Base-by-base conservation (phyloP, 1,139 yeast species). In the Petasospora fabianii region DNA sequence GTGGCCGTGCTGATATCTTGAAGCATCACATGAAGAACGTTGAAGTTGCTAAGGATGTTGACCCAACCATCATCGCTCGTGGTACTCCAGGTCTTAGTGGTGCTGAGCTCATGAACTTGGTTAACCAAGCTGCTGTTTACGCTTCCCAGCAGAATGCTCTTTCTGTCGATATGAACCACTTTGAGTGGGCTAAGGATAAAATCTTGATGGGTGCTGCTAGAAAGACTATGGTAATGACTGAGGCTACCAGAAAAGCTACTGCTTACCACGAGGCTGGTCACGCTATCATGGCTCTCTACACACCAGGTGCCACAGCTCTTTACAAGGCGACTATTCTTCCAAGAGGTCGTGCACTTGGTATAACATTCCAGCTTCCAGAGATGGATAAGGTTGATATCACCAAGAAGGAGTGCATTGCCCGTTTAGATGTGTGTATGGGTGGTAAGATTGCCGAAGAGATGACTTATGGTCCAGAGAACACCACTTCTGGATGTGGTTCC, bases 191-290 rank as follows among this genome's bases (percentile, higher is more conserved):
- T 34, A 94, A 94, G 63, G 99, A 92, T 62, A 92, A 92, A 66
- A 92, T 94, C 44, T 69, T 94, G 56, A 80, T 94, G 84, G 99
- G 99, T 38, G 98, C 97, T 26, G 99, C 96, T 49, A 84, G 95
- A 61, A 86, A 86, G 65, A 86, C 96, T 36, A 90, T 90, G 97
- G 97, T 92, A 36, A 77, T 92, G 65, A 90, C 98, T 19, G 97
- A 92, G 61, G 97, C 92, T 51, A 77, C 95, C 0, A 78, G 97
- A 62, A 78, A 76, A 53, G 90, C 92, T 53, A 94, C 98, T 15
- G 98, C 98, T 2, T 94, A 81, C 62, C 99, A 92, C 65, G 99
- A 92, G 67, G 99, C 98, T 9, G 99, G 99, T 3, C 99, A 92
- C 65, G 98, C 98, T 5, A 86, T 92, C 44, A 87, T 90, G 86